These are phyloP conservation scores for Trichosporon faecale DNA, from an alignment of 1,284 basidiomycete species.

Conservation along the genomic window DNA sequence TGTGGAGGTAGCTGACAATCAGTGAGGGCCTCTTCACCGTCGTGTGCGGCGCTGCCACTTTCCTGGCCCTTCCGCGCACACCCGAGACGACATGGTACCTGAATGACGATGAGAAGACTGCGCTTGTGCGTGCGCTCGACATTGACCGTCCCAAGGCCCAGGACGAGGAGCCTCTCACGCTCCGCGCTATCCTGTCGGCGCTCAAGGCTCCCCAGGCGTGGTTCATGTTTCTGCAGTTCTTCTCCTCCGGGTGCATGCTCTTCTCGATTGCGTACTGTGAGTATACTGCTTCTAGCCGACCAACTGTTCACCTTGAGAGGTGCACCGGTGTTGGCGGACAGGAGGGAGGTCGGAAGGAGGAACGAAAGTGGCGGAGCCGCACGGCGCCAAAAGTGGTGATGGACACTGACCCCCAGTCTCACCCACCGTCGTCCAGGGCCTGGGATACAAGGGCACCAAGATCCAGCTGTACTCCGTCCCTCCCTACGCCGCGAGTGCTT, in stretches of 20 bases:
- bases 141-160: constrained; percentile 24
- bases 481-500: constrained; percentile 58
- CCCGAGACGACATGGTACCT: constrained; percentile 52
- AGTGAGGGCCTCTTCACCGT: constrained; percentile 53
- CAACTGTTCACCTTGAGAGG: not conserved
- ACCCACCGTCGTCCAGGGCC: constrained; percentile 54
- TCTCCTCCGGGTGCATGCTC: constrained; percentile 37
- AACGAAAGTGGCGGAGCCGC: not conserved
- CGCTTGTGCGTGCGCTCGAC: constrained; percentile 43
- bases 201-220: constrained; percentile 31
- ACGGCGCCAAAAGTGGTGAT: not conserved
- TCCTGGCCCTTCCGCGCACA: constrained; percentile 54
- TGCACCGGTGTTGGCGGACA: not conserved
- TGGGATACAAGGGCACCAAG: constrained; percentile 53
- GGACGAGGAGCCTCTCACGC: constrained; percentile 54
- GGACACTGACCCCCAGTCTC: constrained; percentile 9
- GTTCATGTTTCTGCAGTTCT: constrained; percentile 33
- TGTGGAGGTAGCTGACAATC: not conserved
- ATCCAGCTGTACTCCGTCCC: constrained; percentile 56
- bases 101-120: constrained; percentile 53
- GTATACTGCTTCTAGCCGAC: not conserved
- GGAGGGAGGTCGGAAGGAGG: too few species aligned
- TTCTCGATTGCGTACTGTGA: constrained; percentile 57
- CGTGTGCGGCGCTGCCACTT: constrained; percentile 54
- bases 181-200: constrained; percentile 53